These are phyloP conservation scores for Mycena latifolia DNA, from an alignment of 768 basidiomycete genomes.

Conservation along the genomic window DNA sequence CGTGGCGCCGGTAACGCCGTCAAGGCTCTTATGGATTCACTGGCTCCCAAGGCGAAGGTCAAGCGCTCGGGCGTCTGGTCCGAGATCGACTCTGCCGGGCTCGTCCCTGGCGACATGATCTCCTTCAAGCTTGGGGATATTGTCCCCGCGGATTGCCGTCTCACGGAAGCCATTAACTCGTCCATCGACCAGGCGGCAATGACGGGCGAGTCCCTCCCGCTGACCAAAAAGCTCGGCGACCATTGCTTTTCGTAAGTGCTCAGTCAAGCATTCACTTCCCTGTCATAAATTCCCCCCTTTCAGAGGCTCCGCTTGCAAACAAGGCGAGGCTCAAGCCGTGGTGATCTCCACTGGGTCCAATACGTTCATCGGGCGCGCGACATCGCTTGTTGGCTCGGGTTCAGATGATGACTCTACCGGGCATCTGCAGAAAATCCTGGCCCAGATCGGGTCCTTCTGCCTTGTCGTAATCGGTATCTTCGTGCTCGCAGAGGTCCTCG, in stretches of 20 bases:
- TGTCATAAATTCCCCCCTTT: too few relatives aligned
- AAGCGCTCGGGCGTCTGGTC: constrained; percentile 87
- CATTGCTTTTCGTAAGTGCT: constrained; percentile 99
- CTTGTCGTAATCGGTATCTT: constrained; percentile 96
- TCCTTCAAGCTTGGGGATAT: constrained; percentile 99
- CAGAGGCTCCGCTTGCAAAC: constrained; percentile 98
- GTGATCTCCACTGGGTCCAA: constrained; percentile 98
- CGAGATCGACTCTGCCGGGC: constrained; percentile 90
- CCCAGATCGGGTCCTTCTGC: constrained; percentile 98
- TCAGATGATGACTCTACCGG: constrained; percentile 96
- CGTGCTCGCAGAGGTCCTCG: constrained; percentile 93
- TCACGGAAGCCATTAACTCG: constrained; percentile 96
- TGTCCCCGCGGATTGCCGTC: constrained; percentile 97
- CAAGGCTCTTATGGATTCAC: constrained; percentile 88
- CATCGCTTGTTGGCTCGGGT: constrained; percentile 92
- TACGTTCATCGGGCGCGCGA: constrained; percentile 99
- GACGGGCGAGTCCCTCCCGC: constrained; percentile 96
- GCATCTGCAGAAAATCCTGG: constrained; percentile 98
- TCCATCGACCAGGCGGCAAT: constrained; percentile 99
- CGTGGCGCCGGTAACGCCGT: constrained; percentile 98
- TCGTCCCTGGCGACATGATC: constrained; percentile 97
- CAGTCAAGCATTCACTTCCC: too few relatives aligned
- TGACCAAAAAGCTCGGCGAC: constrained; percentile 92
- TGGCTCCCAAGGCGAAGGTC: constrained; percentile 61
- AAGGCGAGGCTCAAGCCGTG: constrained; percentile 98